These are phyloP conservation scores for Linum trigynum DNA, from an alignment of 345 rosid species.

Conservation along the genomic window DNA sequence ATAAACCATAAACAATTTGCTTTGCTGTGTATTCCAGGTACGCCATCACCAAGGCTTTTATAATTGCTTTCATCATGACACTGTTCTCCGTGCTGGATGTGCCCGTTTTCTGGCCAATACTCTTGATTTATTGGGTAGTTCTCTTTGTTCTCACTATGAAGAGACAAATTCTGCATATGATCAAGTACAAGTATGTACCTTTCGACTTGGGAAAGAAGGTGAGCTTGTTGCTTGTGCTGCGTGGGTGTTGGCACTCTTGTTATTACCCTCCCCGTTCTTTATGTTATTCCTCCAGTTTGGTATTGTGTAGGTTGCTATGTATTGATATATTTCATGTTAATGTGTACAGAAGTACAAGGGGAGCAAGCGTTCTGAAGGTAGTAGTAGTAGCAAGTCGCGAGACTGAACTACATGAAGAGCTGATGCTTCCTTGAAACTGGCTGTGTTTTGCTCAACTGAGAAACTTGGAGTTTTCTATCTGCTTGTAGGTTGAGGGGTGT, in stretches of 20 bases:
- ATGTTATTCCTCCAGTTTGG: neutral
- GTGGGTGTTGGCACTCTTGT: no score
- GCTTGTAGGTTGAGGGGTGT: no score
- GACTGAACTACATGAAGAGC: neutral
- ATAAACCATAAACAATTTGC: neutral
- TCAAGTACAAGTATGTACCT: slow-evolving; percentile 74
- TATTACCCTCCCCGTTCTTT: neutral
- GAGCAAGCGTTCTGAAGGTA: neutral
- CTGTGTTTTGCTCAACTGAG: no score
- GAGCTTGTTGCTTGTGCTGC: neutral
- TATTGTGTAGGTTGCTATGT: neutral
- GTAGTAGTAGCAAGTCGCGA: neutral
- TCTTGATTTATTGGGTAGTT: slow-evolving; percentile 70
- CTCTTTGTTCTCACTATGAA: slow-evolving; percentile 70
- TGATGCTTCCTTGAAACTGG: no score
- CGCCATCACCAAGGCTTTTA: slow-evolving; percentile 64
- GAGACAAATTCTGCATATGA: slow-evolving; percentile 75
- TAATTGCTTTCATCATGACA: slow-evolving; percentile 67
- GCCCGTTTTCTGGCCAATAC: slow-evolving; percentile 83
- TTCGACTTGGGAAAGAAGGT: slow-evolving; percentile 73
- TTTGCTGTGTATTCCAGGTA: slow-evolving; percentile 42
- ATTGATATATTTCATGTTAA: no score
- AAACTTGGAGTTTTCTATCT: no score
- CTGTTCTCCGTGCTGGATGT: slow-evolving; percentile 75
- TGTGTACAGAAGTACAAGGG: neutral